Evolutionary conservation across 768 basidiomycete genomes (phyloP).

Genomic region (Mycena alexandri): DNA sequence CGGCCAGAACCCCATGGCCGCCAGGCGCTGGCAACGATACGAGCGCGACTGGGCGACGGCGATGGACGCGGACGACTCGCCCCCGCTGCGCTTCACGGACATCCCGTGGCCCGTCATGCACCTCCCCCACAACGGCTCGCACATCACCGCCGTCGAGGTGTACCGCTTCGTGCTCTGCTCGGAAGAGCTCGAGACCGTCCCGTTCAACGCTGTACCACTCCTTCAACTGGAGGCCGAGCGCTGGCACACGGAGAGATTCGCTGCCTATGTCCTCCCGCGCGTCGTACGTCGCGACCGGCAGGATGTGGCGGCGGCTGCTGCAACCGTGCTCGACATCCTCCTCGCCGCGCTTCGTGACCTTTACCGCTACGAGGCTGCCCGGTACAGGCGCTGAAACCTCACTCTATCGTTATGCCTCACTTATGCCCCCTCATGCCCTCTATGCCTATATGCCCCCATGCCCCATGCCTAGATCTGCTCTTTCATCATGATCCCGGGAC

Average conservation of each 20-base stretch:
- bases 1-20: not conserved
- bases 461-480: not conserved
- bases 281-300: not conserved
- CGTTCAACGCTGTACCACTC: not conserved
- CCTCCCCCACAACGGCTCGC: not conserved
- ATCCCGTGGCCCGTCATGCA: constrained; percentile 23
- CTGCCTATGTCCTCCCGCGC: not conserved
- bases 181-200: too few species aligned
- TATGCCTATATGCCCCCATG: constrained; percentile 2
- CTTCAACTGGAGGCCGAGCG: constrained; percentile 12
- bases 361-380: not conserved
- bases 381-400: not conserved
- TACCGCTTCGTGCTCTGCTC: constrained; percentile 15
- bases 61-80: not conserved
- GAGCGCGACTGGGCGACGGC: constrained; percentile 1
- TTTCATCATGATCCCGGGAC: not conserved
- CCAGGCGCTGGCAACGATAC: constrained; percentile 9
- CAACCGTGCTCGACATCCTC: constrained; percentile 18
- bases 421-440: not conserved
- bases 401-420: not conserved
- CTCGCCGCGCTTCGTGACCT: constrained; percentile 11
- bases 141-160: constrained; percentile 24
- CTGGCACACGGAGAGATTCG: constrained; percentile 15
- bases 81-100: constrained; percentile 11
- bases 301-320: constrained; percentile 8